These are phyloP conservation scores for Bruguiera sexangula DNA, from an alignment of 345 rosid species.

Conservation along the genomic window DNA sequence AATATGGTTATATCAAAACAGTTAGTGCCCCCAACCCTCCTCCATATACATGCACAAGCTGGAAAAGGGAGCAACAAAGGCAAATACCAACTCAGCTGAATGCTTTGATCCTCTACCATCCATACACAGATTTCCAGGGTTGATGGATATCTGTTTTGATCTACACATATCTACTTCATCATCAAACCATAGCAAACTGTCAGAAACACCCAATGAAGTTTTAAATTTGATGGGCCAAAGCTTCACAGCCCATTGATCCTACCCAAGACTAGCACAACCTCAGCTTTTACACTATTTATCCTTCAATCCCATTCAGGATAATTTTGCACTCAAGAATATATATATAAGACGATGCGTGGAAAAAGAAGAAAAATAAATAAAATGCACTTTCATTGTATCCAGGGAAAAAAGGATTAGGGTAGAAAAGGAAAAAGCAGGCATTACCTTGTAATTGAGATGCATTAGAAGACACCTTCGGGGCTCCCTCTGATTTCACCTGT, in stretches of 20 bases:
- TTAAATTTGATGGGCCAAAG: neutral
- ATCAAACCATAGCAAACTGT: neutral
- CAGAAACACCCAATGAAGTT: neutral
- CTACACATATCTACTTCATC: neutral
- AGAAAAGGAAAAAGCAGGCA: constrained; percentile 3
- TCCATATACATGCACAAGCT: neutral
- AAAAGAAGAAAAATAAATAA: neutral
- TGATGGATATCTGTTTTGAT: neutral
- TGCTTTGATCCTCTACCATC: neutral
- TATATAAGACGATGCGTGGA: too few species aligned
- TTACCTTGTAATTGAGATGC: constrained; percentile 47
- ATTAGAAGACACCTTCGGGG: constrained; percentile 40
- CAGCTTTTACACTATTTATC: neutral
- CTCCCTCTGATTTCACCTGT: constrained; percentile 46
- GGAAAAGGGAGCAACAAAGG: neutral
- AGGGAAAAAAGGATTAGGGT: constrained; percentile 3
- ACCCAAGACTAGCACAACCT: neutral
- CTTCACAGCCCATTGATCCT: neutral
- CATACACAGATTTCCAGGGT: too few species aligned
- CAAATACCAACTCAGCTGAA: neutral
- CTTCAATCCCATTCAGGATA: neutral
- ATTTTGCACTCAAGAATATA: neutral
- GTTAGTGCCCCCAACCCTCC: neutral
- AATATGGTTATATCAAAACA: too few species aligned
- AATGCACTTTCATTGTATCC: neutral